These are phyloP conservation scores for Sporisorium reilianum DNA, from an alignment of 1,284 basidiomycete species.

Conservation along the genomic window DNA sequence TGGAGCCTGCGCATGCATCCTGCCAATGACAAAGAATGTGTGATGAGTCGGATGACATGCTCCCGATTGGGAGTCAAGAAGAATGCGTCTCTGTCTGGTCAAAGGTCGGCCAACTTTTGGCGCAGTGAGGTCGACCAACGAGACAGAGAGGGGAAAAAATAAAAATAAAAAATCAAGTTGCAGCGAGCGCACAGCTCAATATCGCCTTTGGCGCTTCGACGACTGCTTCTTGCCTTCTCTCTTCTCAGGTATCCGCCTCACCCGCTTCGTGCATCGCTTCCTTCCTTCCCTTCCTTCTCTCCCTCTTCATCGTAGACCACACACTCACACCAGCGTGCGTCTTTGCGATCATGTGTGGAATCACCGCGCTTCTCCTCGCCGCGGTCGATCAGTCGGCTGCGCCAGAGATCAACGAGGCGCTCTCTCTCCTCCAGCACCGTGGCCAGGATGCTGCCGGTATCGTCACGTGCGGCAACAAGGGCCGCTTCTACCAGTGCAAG, in stretches of 20 bases:
- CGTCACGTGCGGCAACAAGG: slow-evolving; percentile 94
- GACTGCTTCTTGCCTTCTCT: slow-evolving; percentile 27
- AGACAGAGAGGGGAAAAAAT: neutral
- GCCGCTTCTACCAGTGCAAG: slow-evolving; percentile 97
- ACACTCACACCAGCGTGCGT: neutral
- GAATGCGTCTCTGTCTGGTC: neutral
- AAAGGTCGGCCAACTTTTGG: slow-evolving; percentile 2
- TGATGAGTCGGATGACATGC: slow-evolving; percentile 2
- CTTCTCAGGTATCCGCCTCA: slow-evolving; percentile 43
- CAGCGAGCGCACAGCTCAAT: neutral
- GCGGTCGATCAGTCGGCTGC: slow-evolving; percentile 51
- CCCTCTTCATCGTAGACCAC: neutral
- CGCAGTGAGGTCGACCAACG: neutral
- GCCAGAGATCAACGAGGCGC: slow-evolving; percentile 69
- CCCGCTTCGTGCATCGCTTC: slow-evolving; percentile 25
- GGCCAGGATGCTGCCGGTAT: slow-evolving; percentile 99
- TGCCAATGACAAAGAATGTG: neutral
- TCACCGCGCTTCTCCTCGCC: slow-evolving; percentile 66
- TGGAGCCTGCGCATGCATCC: neutral
- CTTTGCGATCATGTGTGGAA: slow-evolving; percentile 64
- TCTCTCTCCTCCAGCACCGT: slow-evolving; percentile 68
- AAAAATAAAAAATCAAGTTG: neutral
- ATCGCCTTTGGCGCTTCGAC: neutral
- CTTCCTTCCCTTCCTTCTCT: neutral
- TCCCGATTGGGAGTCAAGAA: neutral